Base-by-base conservation (phyloP, 192 early-diverging fungal species). In the Coemansia sp. region DNA sequence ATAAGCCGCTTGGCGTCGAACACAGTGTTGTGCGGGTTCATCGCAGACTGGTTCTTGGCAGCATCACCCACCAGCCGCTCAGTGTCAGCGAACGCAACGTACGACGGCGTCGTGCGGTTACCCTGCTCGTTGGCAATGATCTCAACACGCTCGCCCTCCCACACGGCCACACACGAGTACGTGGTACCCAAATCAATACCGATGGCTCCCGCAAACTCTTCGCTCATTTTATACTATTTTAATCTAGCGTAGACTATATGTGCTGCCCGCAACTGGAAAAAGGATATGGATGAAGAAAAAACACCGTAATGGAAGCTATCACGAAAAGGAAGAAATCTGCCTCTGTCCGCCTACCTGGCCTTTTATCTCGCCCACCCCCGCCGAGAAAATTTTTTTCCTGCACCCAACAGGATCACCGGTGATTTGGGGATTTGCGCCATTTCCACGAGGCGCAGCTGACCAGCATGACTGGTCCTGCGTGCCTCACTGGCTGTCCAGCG, bases 111-210 rank as follows among this genome's bases (percentile, higher is more conserved):
- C 61, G 90, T 92, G 64, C 90, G 91, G 85, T 91, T 90, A 87
- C 91, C 92, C 82, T 92, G 90, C 82, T 92, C 90, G 85, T 92
- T 93, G 73, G 90, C 87, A 80, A 92, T 89, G 55, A 89, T 87
- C 79, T 91, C 89, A 49, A 83, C 83, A 27, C 85, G 85, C 66
- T 83, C 81, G 57, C 73, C 76, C 72, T 83, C 75, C 77, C 74
- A 85, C 14, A 91, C 89, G 84, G 85, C 91, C 67, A 93, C 90
- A 75, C 90, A 93, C 69, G 92, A 93, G 89, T 98, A 98, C 74
- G 93, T 98, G 66, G 95, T 97, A 72, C 95, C 95, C 77, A 97
- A 86, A 87, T 97, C 95, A 83, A 97, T 95, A 86, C 94, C 95
- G 71, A 97, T 88, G 69, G 92, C 92, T 37, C 85, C 85, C 50